A percentile compares a stretch with the other conserved stretches of the same genome.
phyloP scores from a whole-genome alignment of 1,139 yeast genomes.

The Yamadazyma dushanensis region DNA sequence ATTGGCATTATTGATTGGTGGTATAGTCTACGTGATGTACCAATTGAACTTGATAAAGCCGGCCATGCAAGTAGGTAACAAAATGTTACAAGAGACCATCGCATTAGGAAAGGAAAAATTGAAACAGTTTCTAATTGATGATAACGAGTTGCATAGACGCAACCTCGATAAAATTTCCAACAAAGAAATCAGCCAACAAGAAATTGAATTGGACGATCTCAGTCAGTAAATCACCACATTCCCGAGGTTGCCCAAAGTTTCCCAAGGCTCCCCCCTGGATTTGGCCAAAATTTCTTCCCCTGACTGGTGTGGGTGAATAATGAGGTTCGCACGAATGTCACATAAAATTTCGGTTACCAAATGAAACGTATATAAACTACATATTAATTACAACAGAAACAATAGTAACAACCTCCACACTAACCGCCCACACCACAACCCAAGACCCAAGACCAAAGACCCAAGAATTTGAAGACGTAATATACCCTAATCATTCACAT shows the following conservation, averaged over 20 bases:
- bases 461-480: too few species aligned
- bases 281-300: too few species aligned
- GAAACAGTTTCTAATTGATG: conserved; percentile 47
- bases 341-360: background rate
- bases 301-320: too few species aligned
- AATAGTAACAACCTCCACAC: background rate
- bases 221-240: conserved; percentile 1
- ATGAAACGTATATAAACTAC: too few species aligned
- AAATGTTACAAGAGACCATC: conserved; percentile 58
- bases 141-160: conserved; percentile 25
- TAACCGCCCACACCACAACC: background rate
- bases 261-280: too few species aligned
- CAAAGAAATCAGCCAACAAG: conserved; percentile 6
- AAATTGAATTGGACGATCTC: conserved; percentile 13
- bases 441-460: too few species aligned
- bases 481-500: too few species aligned
- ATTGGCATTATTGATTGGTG: conserved; percentile 53
- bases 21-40: conserved; percentile 67
- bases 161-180: conserved; percentile 23
- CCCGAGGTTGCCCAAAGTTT: too few species aligned
- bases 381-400: background rate
- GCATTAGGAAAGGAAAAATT: conserved; percentile 59
- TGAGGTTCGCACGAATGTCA: conserved; percentile 3
- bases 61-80: conserved; percentile 57
- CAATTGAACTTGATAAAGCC: conserved; percentile 77